Evolutionary conservation across 495 filamentous ascomycete genomes (phyloP), one percentile per base, ranked within the genome.

Genomic region (Penicillium desertorum): DNA sequence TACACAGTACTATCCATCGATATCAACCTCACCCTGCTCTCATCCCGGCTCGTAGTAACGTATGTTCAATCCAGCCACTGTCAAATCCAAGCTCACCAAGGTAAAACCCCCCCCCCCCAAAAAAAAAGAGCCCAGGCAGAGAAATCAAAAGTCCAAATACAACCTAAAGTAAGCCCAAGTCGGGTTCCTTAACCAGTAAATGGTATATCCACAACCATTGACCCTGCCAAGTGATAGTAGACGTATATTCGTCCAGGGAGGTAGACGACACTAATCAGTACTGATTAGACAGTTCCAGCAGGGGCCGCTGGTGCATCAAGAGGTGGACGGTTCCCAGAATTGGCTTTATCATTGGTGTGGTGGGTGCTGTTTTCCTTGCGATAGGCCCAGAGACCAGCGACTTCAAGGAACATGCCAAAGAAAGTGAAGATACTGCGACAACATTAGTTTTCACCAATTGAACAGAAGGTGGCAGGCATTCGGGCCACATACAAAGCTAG

Each of bases 401-500:
- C 73, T 62, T 85, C 81, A 53, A 83, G 73, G 61, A 83, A 62
- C 37, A 83, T 71, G 59, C 76, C 75, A 63, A 83, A 76, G 69
- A 81, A 81, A 29, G 69, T 68, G 49, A 74, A 67, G 59, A 69
- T 64, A 71, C 64, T 82, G 57, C 4, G 30, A 20, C 10, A 12
- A 30, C 11, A n/a, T 50, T 42, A 60, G 53, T 52, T 30, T 10
- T 12, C 9, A 1, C 7, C 2, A 32, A 5, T 30, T 14, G 2
- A n/a, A n/a, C 4, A 19, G 17, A 12, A 14, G 4, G 7, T 14
- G 6, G 17, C 1, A 2, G 0, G 2, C 1, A 2, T 41, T 14
- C n/a, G 20, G 6, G 23, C 12, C 42, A 79, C 81, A 43, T 75
- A 86, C 83, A 86, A 86, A 22, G 82, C 79, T 30, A 86, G 70